These are phyloP conservation scores for Mytilinidion resinicola DNA, from an alignment of 495 filamentous ascomycete genomes.

Conservation along the genomic window DNA sequence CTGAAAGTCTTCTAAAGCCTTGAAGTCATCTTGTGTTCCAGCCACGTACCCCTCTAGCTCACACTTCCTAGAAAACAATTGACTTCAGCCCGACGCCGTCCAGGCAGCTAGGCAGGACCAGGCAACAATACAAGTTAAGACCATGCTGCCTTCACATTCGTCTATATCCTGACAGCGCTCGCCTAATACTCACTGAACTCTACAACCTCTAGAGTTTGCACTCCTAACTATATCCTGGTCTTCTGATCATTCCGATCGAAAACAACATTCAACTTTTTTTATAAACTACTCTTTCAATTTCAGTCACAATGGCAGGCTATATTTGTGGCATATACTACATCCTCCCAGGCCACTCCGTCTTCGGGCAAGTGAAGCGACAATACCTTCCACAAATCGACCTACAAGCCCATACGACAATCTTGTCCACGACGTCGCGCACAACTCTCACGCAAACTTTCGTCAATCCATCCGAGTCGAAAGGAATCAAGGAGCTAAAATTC, in stretches of 20 bases:
- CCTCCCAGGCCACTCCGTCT: background rate
- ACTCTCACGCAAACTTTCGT: slow-evolving; percentile 55
- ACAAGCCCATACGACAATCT: slow-evolving; percentile 45
- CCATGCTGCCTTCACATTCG: too few relatives aligned
- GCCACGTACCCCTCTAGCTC: too few relatives aligned
- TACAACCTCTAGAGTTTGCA: too few relatives aligned
- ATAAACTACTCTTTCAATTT: background rate
- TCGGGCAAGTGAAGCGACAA: background rate
- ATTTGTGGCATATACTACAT: slow-evolving; percentile 13
- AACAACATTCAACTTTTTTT: background rate
- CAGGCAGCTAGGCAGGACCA: too few relatives aligned
- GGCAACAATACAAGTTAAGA: too few relatives aligned
- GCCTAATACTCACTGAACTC: too few relatives aligned
- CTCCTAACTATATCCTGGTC: too few relatives aligned
- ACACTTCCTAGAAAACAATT: too few relatives aligned
- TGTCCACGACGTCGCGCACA: slow-evolving; percentile 50
- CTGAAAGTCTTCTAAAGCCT: too few relatives aligned
- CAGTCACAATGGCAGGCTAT: background rate
- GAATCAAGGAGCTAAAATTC: slow-evolving; percentile 50
- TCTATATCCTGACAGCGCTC: too few relatives aligned
- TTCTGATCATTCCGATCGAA: background rate
- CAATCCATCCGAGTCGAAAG: slow-evolving; percentile 42
- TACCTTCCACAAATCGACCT: slow-evolving; percentile 51
- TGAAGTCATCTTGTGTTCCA: too few relatives aligned
- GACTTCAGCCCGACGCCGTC: too few relatives aligned